Evolutionary conservation across 192 early-diverging fungal genomes (phyloP), one percentile per base, ranked within the genome.

Genomic region (Globomyces pollinis-pini): DNA sequence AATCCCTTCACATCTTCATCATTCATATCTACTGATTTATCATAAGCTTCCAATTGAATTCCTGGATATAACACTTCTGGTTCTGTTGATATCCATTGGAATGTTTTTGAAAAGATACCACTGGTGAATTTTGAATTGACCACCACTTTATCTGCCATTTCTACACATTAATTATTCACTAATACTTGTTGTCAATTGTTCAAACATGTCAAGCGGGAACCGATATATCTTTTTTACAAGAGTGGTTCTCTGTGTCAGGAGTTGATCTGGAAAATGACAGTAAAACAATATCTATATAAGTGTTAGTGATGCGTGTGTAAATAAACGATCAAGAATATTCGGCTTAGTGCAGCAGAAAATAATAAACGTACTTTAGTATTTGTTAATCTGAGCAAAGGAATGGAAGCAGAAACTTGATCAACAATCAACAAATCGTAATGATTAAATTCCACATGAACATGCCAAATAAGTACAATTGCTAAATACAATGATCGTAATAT

Each of bases 271-370:
- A 61, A 92, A 94, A 56, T 98, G 94, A 65, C 94, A 94, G 66
- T 98, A 98, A 70, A 98, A 98, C 36, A 98, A 70, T 9, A 94
- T 83, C n/a, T n/a, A n/a, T n/a, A n/a, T n/a, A n/a, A n/a, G n/a
- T n/a, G n/a, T n/a, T n/a, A 70, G 88, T 70, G 28, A 53, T 18
- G 20, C 15, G 57, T 1, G 7, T 16, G n/a, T 38, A 31, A 9
- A 11, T 13, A 15, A 12, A 23, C 24, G 35, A 26, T 41, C 58
- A 47, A 12, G 12, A 9, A 15, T 34, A 9, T 45, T 8, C 7
- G 32, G 16, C 53, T 53, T 16, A 29, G 3, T 29, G 41, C 26
- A 49, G 18, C 24, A 18, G 44, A 9, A 31, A 21, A 18, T 12
- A 38, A 35, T 29, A 61, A 18, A 57, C 86, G 84, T n/a, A n/a